A percentile compares a stretch with the other conserved stretches of the same genome.
Conservation (phyloP, 352 stramenopile species). For the Pythium periplocum region DNA sequence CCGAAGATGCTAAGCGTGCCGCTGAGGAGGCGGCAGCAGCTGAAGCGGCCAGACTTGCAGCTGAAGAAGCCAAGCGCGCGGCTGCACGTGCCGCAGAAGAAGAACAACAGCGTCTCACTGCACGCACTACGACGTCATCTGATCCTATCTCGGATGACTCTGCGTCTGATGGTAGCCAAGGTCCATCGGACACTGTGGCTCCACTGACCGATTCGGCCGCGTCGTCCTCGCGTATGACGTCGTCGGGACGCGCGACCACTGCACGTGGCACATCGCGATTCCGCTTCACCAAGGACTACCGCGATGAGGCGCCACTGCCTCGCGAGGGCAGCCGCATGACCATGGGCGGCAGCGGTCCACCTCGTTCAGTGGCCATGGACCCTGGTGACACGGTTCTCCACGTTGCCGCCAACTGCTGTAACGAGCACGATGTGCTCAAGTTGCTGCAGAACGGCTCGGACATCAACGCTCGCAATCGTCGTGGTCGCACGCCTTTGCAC, state of each 20-base stretch:
- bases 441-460: constrained; percentile 84
- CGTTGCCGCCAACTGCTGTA: constrained; percentile 82
- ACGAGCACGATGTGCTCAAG: constrained; percentile 81
- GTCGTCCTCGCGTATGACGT: neutral
- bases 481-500: constrained; percentile 73
- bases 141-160: constrained; percentile 70
- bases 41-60: constrained; percentile 9
- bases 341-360: constrained; percentile 21
- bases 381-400: constrained; percentile 84
- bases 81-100: constrained; percentile 22
- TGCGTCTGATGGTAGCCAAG: constrained; percentile 46
- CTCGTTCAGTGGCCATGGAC: constrained; percentile 74
- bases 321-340: constrained; percentile 23
- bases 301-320: constrained; percentile 27
- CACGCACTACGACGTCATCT: constrained; percentile 43
- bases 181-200: constrained; percentile 1
- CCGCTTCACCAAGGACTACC: constrained; percentile 80
- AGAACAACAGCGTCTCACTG: constrained; percentile 55
- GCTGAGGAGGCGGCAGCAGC: constrained; percentile 15
- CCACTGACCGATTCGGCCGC: constrained; percentile 5
- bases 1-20: constrained; percentile 9
- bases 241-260: constrained; percentile 16
- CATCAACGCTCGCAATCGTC: constrained; percentile 79
- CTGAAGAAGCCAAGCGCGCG: constrained; percentile 13
- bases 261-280: constrained; percentile 56